phyloP scores from a whole-genome alignment of 805 yeast species.

The Candida quercuum region DNA sequence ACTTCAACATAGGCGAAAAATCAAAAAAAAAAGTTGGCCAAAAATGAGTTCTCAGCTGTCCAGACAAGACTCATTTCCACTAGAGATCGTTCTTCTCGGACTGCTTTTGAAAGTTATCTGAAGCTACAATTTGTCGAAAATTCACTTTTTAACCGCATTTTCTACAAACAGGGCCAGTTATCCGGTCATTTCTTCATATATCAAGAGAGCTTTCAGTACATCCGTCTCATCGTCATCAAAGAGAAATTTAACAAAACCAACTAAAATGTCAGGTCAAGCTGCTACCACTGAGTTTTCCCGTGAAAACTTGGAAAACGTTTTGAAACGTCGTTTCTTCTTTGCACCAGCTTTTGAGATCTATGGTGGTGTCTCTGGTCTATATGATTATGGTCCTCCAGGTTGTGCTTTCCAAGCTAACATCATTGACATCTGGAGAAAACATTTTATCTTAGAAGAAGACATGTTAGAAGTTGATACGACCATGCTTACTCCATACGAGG shows the following conservation, averaged over 20 bases:
- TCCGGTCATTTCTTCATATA: not conserved
- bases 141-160: not conserved
- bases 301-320: constrained; percentile 82
- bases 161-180: not conserved
- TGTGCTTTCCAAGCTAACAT: constrained; percentile 97
- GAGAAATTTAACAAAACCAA: constrained; percentile 4
- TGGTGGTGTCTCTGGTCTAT: constrained; percentile 97
- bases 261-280: constrained; percentile 19
- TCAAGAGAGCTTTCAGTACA: not conserved
- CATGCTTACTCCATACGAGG: constrained; percentile 97
- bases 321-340: constrained; percentile 93
- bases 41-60: not conserved
- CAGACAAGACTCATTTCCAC: not conserved
- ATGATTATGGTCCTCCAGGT: constrained; percentile 99
- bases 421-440: constrained; percentile 95
- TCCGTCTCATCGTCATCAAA: not conserved
- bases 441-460: constrained; percentile 94
- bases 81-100: not conserved
- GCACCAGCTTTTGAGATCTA: constrained; percentile 97
- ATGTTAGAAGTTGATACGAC: constrained; percentile 98
- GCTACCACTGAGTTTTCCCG: constrained; percentile 56
- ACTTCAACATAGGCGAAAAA: too few relatives aligned
- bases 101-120: not conserved
- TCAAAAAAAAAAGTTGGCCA: too few relatives aligned
- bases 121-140: not conserved